Conservation (phyloP, 2,329 filamentous ascomycete genomes). For the Arthrobotrys musiformis region DNA sequence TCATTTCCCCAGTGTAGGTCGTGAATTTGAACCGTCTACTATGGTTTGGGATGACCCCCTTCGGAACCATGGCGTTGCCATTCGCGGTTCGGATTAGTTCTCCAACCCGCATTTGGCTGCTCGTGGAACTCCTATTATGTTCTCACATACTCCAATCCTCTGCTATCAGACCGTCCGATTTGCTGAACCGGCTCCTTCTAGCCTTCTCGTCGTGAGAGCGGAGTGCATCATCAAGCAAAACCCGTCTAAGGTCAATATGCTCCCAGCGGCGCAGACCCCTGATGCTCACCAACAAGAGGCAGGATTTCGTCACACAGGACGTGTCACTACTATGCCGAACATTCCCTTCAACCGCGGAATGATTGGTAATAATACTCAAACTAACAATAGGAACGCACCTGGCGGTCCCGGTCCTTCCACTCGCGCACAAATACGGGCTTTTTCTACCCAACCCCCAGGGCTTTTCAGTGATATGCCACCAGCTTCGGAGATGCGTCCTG, state of each 20-base stretch:
- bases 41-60: conserved; percentile 35
- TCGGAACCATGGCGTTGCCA: not conserved
- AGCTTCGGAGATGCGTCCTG: not conserved
- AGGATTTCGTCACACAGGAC: not conserved
- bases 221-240: conserved; percentile 11
- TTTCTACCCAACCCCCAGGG: not conserved
- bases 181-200: not conserved
- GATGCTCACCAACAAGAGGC: not conserved
- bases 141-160: conserved; percentile 17
- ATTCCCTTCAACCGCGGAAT: not conserved
- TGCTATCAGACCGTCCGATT: not conserved
- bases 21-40: not conserved
- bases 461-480: not conserved
- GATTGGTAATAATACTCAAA: no score
- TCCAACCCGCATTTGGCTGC: conserved; percentile 9
- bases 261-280: no score
- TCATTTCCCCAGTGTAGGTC: not conserved
- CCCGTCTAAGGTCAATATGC: not conserved
- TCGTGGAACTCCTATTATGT: conserved; percentile 5
- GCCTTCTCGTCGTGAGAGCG: conserved; percentile 6
- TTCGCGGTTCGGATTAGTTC: conserved; percentile 25
- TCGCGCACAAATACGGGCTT: no score
- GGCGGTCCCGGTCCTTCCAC: no score
- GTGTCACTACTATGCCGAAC: conserved; percentile 7
- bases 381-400: not conserved